A percentile compares a stretch with the other conserved stretches of the same genome.
phyloP scores from a whole-genome alignment of 345 rosid species.

The Dipteronia dyeriana region DNA sequence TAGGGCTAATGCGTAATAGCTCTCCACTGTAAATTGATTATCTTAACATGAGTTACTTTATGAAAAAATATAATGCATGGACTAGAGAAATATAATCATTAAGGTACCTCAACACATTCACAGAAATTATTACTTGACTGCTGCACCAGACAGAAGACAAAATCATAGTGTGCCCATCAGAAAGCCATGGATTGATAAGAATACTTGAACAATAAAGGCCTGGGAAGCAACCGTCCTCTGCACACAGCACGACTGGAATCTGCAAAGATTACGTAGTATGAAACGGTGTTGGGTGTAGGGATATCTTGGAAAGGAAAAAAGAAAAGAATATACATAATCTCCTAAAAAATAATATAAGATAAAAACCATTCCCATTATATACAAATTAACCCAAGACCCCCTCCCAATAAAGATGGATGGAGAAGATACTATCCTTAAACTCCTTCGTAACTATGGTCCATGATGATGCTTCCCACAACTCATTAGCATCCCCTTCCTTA shows the following conservation, averaged over 20 bases:
- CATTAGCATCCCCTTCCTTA: too few relatives aligned
- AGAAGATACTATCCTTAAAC: too few relatives aligned
- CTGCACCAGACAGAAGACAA: conserved; percentile 77
- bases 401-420: too few relatives aligned
- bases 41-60: conserved; percentile 18
- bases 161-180: conserved; percentile 81
- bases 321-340: background rate
- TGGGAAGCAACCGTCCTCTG: conserved; percentile 79
- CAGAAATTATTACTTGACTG: conserved; percentile 65
- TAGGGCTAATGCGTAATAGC: conserved; percentile 65
- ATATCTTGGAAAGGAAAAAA: background rate
- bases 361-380: too few relatives aligned
- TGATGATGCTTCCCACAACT: too few relatives aligned
- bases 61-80: background rate
- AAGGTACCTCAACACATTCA: conserved; percentile 64
- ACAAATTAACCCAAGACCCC: too few relatives aligned
- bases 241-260: conserved; percentile 67
- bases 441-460: too few relatives aligned
- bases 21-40: conserved; percentile 57
- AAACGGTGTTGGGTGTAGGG: background rate
- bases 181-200: conserved; percentile 77
- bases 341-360: too few relatives aligned
- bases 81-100: background rate
- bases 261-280: conserved; percentile 35
- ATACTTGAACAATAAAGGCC: conserved; percentile 68